Conservation (phyloP, 257 asterid species). For the Solanum chiquidenum region DNA sequence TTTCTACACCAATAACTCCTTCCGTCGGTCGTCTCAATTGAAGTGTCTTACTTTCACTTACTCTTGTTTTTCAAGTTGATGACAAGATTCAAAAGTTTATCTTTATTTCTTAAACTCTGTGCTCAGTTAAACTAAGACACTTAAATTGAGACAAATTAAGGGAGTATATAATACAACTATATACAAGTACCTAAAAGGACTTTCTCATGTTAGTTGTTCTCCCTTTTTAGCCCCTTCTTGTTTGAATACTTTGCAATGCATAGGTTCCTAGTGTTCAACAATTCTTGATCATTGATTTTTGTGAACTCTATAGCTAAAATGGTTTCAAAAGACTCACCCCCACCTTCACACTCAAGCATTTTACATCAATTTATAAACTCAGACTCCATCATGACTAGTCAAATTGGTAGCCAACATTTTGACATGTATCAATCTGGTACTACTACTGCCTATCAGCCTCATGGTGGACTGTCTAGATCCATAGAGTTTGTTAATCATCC, state of each 20-base stretch:
- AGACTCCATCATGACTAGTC: constrained; percentile 23
- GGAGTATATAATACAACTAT: background rate
- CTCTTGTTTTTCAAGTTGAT: background rate
- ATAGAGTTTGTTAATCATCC: constrained; percentile 20
- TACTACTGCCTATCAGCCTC: constrained; percentile 15
- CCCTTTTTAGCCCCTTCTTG: background rate
- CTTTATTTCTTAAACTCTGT: background rate
- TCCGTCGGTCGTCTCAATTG: background rate
- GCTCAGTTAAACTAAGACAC: background rate
- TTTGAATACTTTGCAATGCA: background rate
- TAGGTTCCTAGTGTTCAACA: background rate
- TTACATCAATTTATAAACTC: constrained; percentile 51
- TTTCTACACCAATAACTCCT: background rate
- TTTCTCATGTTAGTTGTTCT: background rate
- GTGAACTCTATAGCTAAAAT: constrained; percentile 7
- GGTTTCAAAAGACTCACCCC: constrained; percentile 57
- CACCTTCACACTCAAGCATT: constrained; percentile 45
- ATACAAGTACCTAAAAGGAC: background rate
- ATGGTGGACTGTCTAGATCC: constrained; percentile 24
- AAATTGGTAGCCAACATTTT: constrained; percentile 30
- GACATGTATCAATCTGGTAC: constrained; percentile 20
- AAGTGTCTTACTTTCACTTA: background rate
- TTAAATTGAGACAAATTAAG: background rate
- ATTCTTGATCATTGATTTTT: background rate
- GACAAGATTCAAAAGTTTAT: background rate